These are phyloP conservation scores for Camelina neglecta DNA, from an alignment of 345 rosid genomes.

Conservation along the genomic window DNA sequence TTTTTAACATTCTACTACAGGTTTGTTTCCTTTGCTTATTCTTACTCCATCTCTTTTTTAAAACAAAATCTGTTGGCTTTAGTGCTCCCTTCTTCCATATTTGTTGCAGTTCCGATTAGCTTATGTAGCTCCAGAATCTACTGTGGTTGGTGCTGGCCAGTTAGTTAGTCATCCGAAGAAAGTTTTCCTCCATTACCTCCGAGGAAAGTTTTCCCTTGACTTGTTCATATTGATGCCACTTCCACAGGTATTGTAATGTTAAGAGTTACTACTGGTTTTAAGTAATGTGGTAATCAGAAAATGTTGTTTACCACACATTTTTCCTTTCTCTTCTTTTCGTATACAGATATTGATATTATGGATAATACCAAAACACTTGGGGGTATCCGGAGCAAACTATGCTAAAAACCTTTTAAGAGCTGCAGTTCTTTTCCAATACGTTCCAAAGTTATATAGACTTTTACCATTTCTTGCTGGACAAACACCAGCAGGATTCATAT, in stretches of 20 bases:
- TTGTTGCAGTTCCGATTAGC: conserved; percentile 81
- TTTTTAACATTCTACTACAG: conserved; percentile 82
- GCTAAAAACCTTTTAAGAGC: conserved; percentile 68
- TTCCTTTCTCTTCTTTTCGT: not conserved
- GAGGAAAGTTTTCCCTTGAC: conserved; percentile 62
- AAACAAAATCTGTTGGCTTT: not conserved
- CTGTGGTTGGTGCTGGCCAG: conserved; percentile 86
- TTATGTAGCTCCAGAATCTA: conserved; percentile 82
- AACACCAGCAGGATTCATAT: conserved; percentile 72
- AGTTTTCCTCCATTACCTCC: conserved; percentile 69
- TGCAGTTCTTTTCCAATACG: conserved; percentile 70
- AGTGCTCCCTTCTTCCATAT: conserved; percentile 7
- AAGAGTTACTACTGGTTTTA: not conserved
- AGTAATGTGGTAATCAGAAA: not conserved
- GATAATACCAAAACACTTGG: conserved; percentile 51
- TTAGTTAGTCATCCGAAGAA: conserved; percentile 81
- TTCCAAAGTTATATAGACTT: conserved; percentile 75
- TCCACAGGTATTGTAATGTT: conserved; percentile 69
- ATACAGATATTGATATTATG: conserved; percentile 62
- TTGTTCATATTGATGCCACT: conserved; percentile 69
- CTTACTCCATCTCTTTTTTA: not conserved
- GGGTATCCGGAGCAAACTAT: conserved; percentile 61
- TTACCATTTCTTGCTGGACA: conserved; percentile 76
- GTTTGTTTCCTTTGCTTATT: conserved; percentile 43
- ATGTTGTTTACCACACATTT: conserved; percentile 6